These are phyloP conservation scores for Scenedesmus sp. DNA, from an alignment of 163 green algal species.

Conservation along the genomic window DNA sequence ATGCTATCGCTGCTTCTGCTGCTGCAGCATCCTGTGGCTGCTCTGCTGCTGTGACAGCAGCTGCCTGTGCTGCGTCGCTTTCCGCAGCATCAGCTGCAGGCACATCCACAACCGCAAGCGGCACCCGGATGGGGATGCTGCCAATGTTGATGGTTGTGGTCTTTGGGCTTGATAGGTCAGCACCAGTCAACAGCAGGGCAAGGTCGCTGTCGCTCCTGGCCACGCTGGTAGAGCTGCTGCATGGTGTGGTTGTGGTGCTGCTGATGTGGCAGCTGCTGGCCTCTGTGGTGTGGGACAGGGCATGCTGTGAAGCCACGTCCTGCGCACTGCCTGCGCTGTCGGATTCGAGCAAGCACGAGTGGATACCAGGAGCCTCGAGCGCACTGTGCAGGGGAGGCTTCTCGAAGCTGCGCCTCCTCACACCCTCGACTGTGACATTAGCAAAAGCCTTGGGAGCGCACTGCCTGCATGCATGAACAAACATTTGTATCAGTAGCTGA, in stretches of 20 bases:
- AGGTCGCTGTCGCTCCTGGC: slow-evolving; percentile 33
- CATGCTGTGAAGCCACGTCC: neutral
- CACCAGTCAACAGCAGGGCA: slow-evolving; percentile 16
- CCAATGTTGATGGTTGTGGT: slow-evolving; percentile 38
- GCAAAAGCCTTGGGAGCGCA: neutral
- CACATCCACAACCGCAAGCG: slow-evolving; percentile 16
- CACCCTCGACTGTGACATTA: slow-evolving; percentile 3
- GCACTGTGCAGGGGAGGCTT: slow-evolving; percentile 6
- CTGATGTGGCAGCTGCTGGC: slow-evolving; percentile 16
- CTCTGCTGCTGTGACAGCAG: neutral
- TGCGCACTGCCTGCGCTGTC: neutral
- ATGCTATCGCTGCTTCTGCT: slow-evolving; percentile 14
- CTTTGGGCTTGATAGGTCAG: slow-evolving; percentile 10
- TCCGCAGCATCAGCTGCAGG: neutral
- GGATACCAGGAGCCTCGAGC: neutral
- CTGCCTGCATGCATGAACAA: neutral
- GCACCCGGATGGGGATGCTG: slow-evolving; percentile 37
- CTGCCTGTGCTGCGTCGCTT: neutral
- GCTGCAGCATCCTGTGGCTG: neutral
- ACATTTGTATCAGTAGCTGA: neutral
- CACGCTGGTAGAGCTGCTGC: slow-evolving; percentile 9
- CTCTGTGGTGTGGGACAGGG: neutral
- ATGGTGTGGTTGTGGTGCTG: slow-evolving; percentile 3
- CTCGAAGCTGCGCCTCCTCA: slow-evolving; percentile 11
- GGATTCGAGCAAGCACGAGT: neutral